Evolutionary conservation across 2,329 filamentous ascomycete species (phyloP), one percentile per base, ranked within the genome.

Genomic region (Colletotrichum gigasporum): DNA sequence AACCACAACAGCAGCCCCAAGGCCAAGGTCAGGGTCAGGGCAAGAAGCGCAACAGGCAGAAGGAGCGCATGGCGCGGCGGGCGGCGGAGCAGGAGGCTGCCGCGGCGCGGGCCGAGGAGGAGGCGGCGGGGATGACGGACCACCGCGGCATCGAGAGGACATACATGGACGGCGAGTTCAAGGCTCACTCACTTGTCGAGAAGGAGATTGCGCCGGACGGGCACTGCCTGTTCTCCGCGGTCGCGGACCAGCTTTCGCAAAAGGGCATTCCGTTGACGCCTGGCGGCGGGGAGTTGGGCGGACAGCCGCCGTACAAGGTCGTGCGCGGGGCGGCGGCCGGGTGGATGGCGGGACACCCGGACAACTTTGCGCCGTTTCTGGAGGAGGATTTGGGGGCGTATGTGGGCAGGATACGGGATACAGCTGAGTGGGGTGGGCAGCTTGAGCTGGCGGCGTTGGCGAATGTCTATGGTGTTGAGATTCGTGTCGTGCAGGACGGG

Each of bases 361-460:
- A 94, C 68, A 93, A 96, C 71, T 98, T 97, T 75, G 88, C 85
- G 60, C 90, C 92, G 0, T 99, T 97, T 73, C 81, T 97, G 69
- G 94, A 97, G 73, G 94, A 96, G 75, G 88, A 90, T 12, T 74
- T 97, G 47, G 86, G 87, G 3, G 80, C 80, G 8, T 97, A 98
- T 76, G 84, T 92, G 47, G 79, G 80, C 47, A 93, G 91, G 79
- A 92, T 99, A 65, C 82, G 90, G 67, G 89, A 96, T 63, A 97
- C 94, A 50, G 94, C 93, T 0, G 95, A 97, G 78, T 99, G 96
- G 96, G 96, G 96, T 51, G 96, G 96, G 0, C 93, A 98, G 81
- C 78, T 97, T 67, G 96, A 99, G 82, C 79, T 99, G 59, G 83
- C 90, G 76, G 96, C 96, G 22, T 83, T 99, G 74, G 92, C 95